Evolutionary conservation across 75 land plant species (phyloP), one percentile per base, ranked within the genome.

Genomic region (Gnetum montanum): DNA sequence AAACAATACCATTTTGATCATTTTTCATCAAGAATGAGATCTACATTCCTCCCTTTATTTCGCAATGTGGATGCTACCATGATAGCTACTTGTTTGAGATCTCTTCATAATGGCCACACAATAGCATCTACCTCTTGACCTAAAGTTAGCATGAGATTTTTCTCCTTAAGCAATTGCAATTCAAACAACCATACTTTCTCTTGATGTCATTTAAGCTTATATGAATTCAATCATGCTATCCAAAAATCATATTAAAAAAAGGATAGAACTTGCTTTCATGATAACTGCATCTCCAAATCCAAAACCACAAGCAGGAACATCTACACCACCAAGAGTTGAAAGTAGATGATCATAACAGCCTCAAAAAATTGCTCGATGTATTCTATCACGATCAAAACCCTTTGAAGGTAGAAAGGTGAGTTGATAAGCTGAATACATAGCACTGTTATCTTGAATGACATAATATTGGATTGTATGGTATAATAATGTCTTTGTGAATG

Each of bases 221-320:
- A n/a, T n/a, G n/a, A n/a, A n/a, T n/a, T n/a, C n/a, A n/a, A n/a
- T n/a, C n/a, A n/a, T n/a, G n/a, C n/a, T n/a, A n/a, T n/a, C n/a
- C n/a, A n/a, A n/a, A n/a, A n/a, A n/a, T n/a, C n/a, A n/a, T n/a
- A 6, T 18, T 31, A 31, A 61, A 30, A 28, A 23, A 10, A 63
- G 31, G 56, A 8, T 40, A 19, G 19, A 19, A 60, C 88, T 59
- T n/a, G 90, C 98, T 76, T 94, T 96, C 16, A 94, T 49, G 12
- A 93, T 85, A 26, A 94, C 98, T 58, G 98, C 98, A 78, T 94
- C 96, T 46, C 98, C 98, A 72, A 94, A 94, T 15, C 98, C 98
- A 78, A 94, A 94, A 43, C 98, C 98, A 70, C 98, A 94, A 23
- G 98, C 98, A 11, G 96, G 96, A 58, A 75, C 60, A 41, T 89